Percentiles rank a stretch among this genome's conserved stretches.
Conservation (phyloP, 2,329 filamentous ascomycete genomes). For the Thermothelomyces thermophilus region DNA sequence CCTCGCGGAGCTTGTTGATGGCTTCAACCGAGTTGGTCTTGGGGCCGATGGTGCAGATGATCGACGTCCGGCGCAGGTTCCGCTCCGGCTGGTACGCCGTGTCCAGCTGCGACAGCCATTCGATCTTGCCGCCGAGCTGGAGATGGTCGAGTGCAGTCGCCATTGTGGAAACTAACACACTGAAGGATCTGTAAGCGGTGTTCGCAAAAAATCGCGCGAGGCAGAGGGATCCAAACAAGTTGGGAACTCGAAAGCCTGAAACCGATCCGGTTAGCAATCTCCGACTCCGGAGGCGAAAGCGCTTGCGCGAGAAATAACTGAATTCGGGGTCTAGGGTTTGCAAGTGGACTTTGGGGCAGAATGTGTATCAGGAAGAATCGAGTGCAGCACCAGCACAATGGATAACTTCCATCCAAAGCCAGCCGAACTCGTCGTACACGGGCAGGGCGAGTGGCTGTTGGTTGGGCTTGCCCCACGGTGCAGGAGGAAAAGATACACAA, state of each 20-base stretch:
- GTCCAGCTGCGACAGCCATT: conserved; percentile 67
- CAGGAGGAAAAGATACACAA: not conserved
- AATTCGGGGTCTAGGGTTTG: not conserved
- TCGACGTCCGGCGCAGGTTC: conserved; percentile 93
- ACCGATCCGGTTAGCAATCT: conserved; percentile 6
- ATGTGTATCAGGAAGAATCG: not conserved
- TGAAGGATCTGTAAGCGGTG: conserved; percentile 1
- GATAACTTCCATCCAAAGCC: not conserved
- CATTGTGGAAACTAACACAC: conserved; percentile 35
- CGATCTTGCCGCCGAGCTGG: conserved; percentile 63
- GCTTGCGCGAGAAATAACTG: not conserved
- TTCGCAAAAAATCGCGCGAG: conserved; percentile 3
- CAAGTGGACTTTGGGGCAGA: not conserved
- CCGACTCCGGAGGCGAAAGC: conserved; percentile 6
- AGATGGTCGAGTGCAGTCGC: conserved; percentile 79
- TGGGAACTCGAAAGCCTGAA: conserved; percentile 2
- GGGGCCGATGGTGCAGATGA: conserved; percentile 98
- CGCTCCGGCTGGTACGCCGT: conserved; percentile 80
- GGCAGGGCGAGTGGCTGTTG: not conserved
- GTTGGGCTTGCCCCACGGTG: conserved; percentile 1
- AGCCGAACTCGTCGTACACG: not conserved
- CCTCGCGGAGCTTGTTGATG: conserved; percentile 86
- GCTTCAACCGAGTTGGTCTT: conserved; percentile 98
- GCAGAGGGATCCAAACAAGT: not conserved
- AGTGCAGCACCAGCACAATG: not conserved